Evolutionary conservation across 805 yeast species (phyloP), one percentile per base, ranked within the genome.

Genomic region (Suhomyces tanzawaensis): DNA sequence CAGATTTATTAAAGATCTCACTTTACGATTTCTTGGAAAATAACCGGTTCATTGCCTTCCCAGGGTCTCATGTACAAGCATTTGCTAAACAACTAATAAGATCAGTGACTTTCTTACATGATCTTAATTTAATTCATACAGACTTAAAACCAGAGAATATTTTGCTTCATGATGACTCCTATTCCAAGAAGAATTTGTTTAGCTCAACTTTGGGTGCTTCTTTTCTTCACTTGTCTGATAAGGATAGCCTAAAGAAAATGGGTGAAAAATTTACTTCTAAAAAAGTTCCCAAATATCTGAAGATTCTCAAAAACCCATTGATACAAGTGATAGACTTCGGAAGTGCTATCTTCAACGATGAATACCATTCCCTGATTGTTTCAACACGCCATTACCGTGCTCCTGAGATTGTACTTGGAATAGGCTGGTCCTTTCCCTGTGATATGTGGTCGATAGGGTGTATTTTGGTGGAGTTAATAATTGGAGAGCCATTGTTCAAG

Each of bases 381-480:
- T 86, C 96, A 6, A 93, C 99, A 1, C 73, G 99, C 34, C 99
- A 93, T 61, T 93, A 93, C 60, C 70, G 99, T 37, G 99, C 99
- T 0, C 99, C 99, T 0, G 99, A 93, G 58, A 89, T 93, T 46
- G 88, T 91, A 1, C 64, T 93, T 21, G 96, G 96, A 1, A 73
- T 78, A n/a, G 96, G 97, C 14, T 93, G 99, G 98, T 85, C 96
- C 6, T 89, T 76, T 51, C 95, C 97, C 1, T 91, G 98, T 60
- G 99, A 93, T 59, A 69, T 91, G 66, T 93, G 99, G 99, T 86
- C 96, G 1, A 72, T 93, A 30, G 99, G 96, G 1, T 91, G 98
- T 60, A 87, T 93, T 12, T 64, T 93, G 24, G 90, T 88, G 7
- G 99, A 93, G 63, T 64, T 93, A 34, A 81, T 86, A 26, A 87